Conservation (phyloP, 1,284 basidiomycete genomes). For the Ustilago bromivora region DNA sequence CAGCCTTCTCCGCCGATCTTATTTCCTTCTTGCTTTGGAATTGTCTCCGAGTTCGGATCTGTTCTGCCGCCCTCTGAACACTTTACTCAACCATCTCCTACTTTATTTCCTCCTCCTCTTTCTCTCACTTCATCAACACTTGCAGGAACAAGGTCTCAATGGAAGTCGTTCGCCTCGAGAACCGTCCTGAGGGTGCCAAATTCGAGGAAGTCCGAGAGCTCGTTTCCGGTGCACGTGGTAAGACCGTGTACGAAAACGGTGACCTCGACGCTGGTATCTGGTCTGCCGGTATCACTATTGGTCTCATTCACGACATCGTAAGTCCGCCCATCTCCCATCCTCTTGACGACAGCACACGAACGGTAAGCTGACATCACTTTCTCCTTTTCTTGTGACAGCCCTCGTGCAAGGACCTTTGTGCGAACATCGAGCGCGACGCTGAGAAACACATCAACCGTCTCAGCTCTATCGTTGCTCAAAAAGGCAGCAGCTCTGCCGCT, state of each 20-base stretch:
- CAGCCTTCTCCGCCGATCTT: neutral
- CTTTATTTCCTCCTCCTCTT: neutral
- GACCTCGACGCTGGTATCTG: conserved; percentile 90
- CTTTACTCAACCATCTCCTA: neutral
- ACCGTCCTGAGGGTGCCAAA: conserved; percentile 83
- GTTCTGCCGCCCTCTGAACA: neutral
- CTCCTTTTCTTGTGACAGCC: conserved; percentile 71
- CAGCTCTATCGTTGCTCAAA: conserved; percentile 40
- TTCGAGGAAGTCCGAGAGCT: conserved; percentile 84
- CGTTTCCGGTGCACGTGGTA: conserved; percentile 83
- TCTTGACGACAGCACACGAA: neutral
- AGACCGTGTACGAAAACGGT: conserved; percentile 83
- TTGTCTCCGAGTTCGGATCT: neutral
- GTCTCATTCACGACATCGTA: conserved; percentile 83
- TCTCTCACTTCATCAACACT: neutral
- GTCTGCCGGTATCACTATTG: conserved; percentile 82
- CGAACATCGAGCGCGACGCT: conserved; percentile 81
- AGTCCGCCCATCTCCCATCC: conserved; percentile 20
- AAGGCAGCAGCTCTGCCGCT: conserved; percentile 32
- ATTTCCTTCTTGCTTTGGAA: neutral
- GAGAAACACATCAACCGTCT: conserved; percentile 76
- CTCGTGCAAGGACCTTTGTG: conserved; percentile 81
- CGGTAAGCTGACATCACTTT: neutral
- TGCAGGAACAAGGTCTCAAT: conserved; percentile 77
- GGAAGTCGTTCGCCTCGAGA: conserved; percentile 85